Percentiles rank a stretch among this genome's conserved stretches.
phyloP scores from a whole-genome alignment of 371 early-diverging fungal species.

The Rhizopus microsporus region DNA sequence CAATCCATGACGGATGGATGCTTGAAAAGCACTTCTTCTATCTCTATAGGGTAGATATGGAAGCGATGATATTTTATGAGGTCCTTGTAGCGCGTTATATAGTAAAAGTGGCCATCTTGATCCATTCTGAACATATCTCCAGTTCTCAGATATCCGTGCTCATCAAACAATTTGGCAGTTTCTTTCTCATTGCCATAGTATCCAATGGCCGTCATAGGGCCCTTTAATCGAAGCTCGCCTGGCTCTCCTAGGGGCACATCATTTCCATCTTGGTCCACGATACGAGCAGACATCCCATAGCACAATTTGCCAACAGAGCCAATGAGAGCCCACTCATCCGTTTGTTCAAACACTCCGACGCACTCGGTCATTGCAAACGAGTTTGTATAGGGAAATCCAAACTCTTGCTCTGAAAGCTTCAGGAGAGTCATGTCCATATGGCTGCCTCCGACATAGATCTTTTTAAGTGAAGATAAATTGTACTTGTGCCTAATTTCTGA shows the following conservation, averaged over 20 bases:
- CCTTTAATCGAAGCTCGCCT: conserved; percentile 81
- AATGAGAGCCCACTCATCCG: background rate
- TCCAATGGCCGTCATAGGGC: conserved; percentile 82
- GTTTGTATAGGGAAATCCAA: conserved; percentile 57
- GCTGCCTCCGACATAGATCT: conserved; percentile 69
- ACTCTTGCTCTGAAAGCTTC: conserved; percentile 31
- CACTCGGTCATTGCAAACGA: conserved; percentile 67
- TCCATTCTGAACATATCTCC: conserved; percentile 82
- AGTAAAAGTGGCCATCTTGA: conserved; percentile 58
- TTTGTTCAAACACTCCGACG: conserved; percentile 15
- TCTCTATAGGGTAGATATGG: conserved; percentile 75
- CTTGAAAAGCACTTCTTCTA: conserved; percentile 74
- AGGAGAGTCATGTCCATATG: conserved; percentile 60
- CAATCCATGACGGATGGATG: conserved; percentile 72
- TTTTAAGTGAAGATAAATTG: conserved; percentile 58
- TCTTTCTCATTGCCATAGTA: conserved; percentile 72
- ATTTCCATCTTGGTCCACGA: conserved; percentile 4
- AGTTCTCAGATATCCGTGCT: conserved; percentile 77
- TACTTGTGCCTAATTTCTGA: conserved; percentile 55
- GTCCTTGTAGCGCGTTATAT: conserved; percentile 78
- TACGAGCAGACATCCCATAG: background rate
- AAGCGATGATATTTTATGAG: conserved; percentile 78
- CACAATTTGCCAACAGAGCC: background rate
- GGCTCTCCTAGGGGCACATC: conserved; percentile 35
- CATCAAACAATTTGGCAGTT: conserved; percentile 68